Evolutionary conservation across 371 early-diverging fungal species (phyloP), one percentile per base, ranked within the genome.

Genomic region (Cokeromyces recurvatus): DNA sequence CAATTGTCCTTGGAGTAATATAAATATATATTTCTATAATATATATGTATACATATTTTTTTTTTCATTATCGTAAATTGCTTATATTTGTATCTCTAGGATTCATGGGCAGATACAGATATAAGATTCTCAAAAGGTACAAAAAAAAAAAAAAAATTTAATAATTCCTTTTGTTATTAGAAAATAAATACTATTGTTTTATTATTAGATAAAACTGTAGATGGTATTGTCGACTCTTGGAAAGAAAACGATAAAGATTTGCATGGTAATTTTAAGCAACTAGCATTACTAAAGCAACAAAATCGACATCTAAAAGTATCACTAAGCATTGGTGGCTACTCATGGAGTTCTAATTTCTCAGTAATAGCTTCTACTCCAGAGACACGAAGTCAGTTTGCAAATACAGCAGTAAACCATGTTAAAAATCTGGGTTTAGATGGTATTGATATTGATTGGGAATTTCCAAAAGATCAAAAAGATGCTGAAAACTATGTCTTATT

Each of bases 301-400:
- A 57, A 84, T 32, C 72, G 77, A 9, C 72, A 79, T 37, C 53
- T 89, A 29, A 89, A 85, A 45, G 78, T 85, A n/a, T 75, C 81
- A 3, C 73, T 91, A 1, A 84, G 87, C 39, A 77, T 94, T 21
- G 95, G 94, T 17, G 94, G 95, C 1, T 93, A 94, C 92, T 82
- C 87, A 2, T 84, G 81, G 80, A 85, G 87, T 12, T 78, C 76
- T 29, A 75, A 86, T 49, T 96, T 94, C 60, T 81, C 93, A 2
- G 68, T 68, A 0, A 81, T 92, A 31, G 79, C 81, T 0, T 64
- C 81, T 1, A 47, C 55, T 39, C 57, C 67, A 6, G 50, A 55
- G 7, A 64, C 68, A 27, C 68, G 89, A 23, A 48, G 64, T 22
- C 69, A 54, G 3, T 87, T 90, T 68, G 79, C 83, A 14, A 47